These are phyloP conservation scores for Pilaira anomala DNA, from an alignment of 192 early-diverging fungal species.

Conservation along the genomic window DNA sequence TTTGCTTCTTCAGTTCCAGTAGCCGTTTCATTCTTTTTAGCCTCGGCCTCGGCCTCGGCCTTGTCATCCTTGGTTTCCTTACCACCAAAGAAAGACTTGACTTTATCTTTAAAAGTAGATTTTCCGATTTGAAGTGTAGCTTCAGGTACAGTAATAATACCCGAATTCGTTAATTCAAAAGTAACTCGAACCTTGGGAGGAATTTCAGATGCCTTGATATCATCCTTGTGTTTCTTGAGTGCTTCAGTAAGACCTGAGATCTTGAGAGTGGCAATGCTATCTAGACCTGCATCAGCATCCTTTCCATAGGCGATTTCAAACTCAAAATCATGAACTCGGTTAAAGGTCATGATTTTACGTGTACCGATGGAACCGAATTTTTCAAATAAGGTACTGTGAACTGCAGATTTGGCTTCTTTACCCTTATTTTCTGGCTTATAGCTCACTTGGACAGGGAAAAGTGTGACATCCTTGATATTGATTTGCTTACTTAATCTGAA, in stretches of 20 bases:
- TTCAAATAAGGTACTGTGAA: slow-evolving; percentile 57
- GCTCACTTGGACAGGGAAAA: slow-evolving; percentile 62
- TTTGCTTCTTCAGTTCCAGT: slow-evolving; percentile 35
- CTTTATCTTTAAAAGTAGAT: slow-evolving; percentile 48
- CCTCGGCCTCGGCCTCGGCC: background rate
- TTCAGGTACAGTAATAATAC: slow-evolving; percentile 65
- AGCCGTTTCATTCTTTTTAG: slow-evolving; percentile 32
- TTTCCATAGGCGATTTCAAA: slow-evolving; percentile 65
- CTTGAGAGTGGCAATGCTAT: slow-evolving; percentile 58
- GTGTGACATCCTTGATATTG: slow-evolving; percentile 79
- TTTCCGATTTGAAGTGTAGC: slow-evolving; percentile 49
- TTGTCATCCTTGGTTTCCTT: slow-evolving; percentile 18
- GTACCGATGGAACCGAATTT: slow-evolving; percentile 68
- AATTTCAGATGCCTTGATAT: slow-evolving; percentile 34
- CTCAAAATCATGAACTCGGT: slow-evolving; percentile 75
- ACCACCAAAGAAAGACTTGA: slow-evolving; percentile 63
- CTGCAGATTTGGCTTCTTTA: slow-evolving; percentile 4
- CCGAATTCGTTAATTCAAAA: slow-evolving; percentile 78
- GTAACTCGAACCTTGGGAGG: slow-evolving; percentile 80
- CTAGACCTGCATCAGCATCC: slow-evolving; percentile 21
- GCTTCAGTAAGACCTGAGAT: slow-evolving; percentile 71
- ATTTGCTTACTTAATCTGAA: slow-evolving; percentile 82
- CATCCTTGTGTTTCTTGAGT: slow-evolving; percentile 60
- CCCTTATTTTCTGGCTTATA: slow-evolving; percentile 46
- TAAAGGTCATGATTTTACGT: slow-evolving; percentile 85